phyloP scores from a whole-genome alignment of 2,329 filamentous ascomycete genomes.

The Kalmusia sp. region DNA sequence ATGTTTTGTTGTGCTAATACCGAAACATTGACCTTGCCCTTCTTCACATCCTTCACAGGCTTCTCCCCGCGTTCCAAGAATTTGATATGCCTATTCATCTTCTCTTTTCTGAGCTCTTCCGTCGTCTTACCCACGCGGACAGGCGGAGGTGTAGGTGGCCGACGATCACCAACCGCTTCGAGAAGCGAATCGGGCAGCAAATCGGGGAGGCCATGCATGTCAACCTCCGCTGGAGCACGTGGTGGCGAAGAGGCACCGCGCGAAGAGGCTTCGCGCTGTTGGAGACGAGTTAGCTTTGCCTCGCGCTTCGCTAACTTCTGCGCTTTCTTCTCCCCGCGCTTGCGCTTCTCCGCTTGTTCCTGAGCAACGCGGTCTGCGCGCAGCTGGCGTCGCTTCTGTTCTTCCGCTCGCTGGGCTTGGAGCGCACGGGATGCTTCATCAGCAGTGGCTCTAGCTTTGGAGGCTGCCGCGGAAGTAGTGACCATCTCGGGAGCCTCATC shows the following conservation, averaged over 20 bases:
- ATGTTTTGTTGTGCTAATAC: constrained; percentile 54
- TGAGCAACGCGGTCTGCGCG: constrained; percentile 39
- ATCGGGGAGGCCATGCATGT: constrained; percentile 52
- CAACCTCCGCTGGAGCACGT: constrained; percentile 20
- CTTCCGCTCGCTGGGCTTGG: constrained; percentile 36
- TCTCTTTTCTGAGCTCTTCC: constrained; percentile 50
- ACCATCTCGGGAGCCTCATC: constrained; percentile 49
- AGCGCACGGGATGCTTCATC: constrained; percentile 39
- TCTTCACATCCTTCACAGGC: constrained; percentile 57
- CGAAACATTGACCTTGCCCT: constrained; percentile 57
- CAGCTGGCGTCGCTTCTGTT: constrained; percentile 33
- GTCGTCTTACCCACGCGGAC: constrained; percentile 23
- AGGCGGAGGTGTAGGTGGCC: constrained; percentile 54
- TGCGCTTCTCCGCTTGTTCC: constrained; percentile 42
- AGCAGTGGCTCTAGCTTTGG: constrained; percentile 34
- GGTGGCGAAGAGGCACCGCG: constrained; percentile 13
- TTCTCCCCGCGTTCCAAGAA: constrained; percentile 58
- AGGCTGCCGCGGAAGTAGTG: constrained; percentile 38
- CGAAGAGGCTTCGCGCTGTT: constrained; percentile 10
- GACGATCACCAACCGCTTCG: constrained; percentile 52
- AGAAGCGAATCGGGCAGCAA: constrained; percentile 61
- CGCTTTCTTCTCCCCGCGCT: constrained; percentile 37
- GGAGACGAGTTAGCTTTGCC: constrained; percentile 4
- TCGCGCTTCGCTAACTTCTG: constrained; percentile 28
- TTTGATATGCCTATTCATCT: constrained; percentile 55